Percentiles rank a stretch among this genome's conserved stretches.
phyloP scores from a whole-genome alignment of 2,329 filamentous ascomycete genomes.

The Exophiala viscosa region DNA sequence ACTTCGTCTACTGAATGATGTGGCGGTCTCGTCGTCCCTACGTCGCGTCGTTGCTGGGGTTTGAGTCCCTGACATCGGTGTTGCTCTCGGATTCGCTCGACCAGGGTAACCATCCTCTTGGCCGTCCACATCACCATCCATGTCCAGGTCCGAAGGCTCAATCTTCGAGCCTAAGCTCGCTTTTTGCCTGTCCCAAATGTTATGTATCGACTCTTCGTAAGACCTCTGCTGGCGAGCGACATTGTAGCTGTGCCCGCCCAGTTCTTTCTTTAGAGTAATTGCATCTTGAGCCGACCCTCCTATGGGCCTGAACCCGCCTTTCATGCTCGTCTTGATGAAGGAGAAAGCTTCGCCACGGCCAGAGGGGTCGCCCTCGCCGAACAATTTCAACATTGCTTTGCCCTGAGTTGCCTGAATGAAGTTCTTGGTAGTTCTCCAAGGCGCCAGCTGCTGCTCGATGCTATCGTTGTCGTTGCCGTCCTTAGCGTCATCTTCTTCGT shows the following conservation, averaged over 20 bases:
- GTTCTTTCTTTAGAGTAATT: conserved; percentile 72
- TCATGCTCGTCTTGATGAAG: conserved; percentile 98
- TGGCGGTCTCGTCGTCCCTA: conserved; percentile 70
- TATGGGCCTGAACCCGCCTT: conserved; percentile 88
- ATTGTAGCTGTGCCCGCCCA: conserved; percentile 92
- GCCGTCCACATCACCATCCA: conserved; percentile 55
- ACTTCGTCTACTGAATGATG: conserved; percentile 71
- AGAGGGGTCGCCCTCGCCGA: conserved; percentile 91
- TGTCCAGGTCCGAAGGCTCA: conserved; percentile 68
- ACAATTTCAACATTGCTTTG: conserved; percentile 94
- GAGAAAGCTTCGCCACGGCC: conserved; percentile 91
- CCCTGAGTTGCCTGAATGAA: conserved; percentile 90
- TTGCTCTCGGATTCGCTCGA: conserved; percentile 46
- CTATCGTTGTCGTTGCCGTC: conserved; percentile 70
- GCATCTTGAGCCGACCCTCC: conserved; percentile 86
- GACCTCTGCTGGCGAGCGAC: conserved; percentile 89
- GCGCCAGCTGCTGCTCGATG: conserved; percentile 82
- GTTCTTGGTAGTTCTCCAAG: conserved; percentile 95
- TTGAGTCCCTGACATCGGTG: conserved; percentile 63
- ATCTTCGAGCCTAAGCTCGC: conserved; percentile 68
- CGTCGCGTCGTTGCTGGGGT: conserved; percentile 53
- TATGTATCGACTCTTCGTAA: conserved; percentile 85
- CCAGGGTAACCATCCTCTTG: conserved; percentile 46
- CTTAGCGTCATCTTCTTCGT: conserved; percentile 51
- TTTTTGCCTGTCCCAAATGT: conserved; percentile 90